Evolutionary conservation across 768 basidiomycete species (phyloP), one percentile per base, ranked within the genome.

Genomic region (Boletus vinaceobasis): DNA sequence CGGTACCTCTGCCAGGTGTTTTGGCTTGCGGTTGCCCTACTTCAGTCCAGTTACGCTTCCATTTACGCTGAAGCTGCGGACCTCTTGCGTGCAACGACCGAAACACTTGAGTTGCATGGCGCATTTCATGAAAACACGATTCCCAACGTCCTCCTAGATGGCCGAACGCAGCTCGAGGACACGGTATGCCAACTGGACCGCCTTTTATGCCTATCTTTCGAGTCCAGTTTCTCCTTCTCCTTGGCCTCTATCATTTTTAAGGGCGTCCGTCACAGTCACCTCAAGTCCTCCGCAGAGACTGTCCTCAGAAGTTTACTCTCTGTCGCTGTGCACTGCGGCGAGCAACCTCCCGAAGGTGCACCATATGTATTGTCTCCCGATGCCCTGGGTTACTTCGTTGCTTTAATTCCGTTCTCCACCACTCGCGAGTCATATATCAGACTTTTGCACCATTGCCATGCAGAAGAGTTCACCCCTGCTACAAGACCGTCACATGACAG

Each of bases 191-290:
- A 90, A 64, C 74, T 96, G 31, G 93, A 95, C 59, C 78, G 82
- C 36, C 71, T 87, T 40, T 74, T 90, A 15, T 82, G 83, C 37
- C 72, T 96, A 27, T 89, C 88, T 0, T 95, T 94, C 72, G 86
- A 88, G 36, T 71, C 73, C 23, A 87, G 77, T 67, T 88, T 93
- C 71, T 89, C 90, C 7, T 91, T 95, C 71, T 85, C 88, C 13
- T 71, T 97, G 19, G 85, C 91, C 1, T 77, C 90, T 0, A 80
- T 92, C 59, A 82, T 96, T 44, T 90, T 93, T 79, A 93, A 94
- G 66, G 93, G 92, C 38, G 73, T 93, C 52, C 83, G 93, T 26
- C 84, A 86, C 60, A 77, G 83, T 2, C 75, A 77, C 4, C 77
- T 91, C 59, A 81, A 74, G 48, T 81, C 83, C 7, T 77, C 82